These are phyloP conservation scores for Sporopachydermia lactativora DNA, from an alignment of 805 yeast species.

Conservation along the genomic window DNA sequence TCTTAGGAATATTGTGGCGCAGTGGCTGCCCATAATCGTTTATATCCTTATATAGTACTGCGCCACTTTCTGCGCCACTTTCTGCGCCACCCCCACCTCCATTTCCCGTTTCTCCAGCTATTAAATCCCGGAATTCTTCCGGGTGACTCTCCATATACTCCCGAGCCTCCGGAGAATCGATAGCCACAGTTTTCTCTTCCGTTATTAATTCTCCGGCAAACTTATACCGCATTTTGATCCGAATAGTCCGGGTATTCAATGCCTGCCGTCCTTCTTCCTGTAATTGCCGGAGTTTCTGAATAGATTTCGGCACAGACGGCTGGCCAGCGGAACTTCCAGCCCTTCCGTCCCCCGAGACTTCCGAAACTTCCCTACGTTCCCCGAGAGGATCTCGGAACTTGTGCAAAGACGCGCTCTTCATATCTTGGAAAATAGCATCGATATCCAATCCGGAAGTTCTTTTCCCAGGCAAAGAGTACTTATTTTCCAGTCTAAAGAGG, in stretches of 20 bases:
- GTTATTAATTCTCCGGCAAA: constrained; percentile 79
- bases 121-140: constrained; percentile 3
- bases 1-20: constrained; percentile 22
- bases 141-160: constrained; percentile 43
- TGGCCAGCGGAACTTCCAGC: too few species aligned
- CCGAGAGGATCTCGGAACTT: background rate
- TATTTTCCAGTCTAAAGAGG: constrained; percentile 11
- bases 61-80: constrained; percentile 11
- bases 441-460: constrained; percentile 25
- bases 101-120: constrained; percentile 4
- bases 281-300: constrained; percentile 5
- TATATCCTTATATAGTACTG: background rate
- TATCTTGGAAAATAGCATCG: constrained; percentile 38
- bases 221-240: constrained; percentile 64
- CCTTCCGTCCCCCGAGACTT: too few species aligned
- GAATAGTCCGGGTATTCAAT: constrained; percentile 32
- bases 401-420: constrained; percentile 24
- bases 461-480: constrained; percentile 6
- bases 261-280: constrained; percentile 6
- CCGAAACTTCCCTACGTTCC: too few species aligned
- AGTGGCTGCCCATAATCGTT: background rate
- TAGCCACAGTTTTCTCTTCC: constrained; percentile 67
- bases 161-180: constrained; percentile 72
- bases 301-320: constrained; percentile 1
- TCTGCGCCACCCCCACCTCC: constrained; percentile 12